Base-by-base conservation (phyloP, 2,329 filamentous ascomycete genomes). In the Clonostachys sp. region DNA sequence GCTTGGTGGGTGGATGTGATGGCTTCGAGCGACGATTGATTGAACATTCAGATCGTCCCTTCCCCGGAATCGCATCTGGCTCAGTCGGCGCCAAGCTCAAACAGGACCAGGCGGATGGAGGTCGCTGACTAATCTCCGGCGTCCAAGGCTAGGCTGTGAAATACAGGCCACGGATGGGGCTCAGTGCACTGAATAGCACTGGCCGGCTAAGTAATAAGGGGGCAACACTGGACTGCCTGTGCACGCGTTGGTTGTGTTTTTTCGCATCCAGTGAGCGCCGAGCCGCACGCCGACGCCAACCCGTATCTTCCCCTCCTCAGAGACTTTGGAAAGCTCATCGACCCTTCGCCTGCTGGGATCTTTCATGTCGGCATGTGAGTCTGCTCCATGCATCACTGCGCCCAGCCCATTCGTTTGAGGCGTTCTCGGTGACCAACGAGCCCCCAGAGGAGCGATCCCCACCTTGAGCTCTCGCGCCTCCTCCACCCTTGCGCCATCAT, bases 171-270 rank as follows among this genome's bases (percentile, higher is more conserved):
- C 24, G 3, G 24, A 30, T 30, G 24, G 24, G 24, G 24, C 24
- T 30, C 24, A 30, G 24, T 30, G 24, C 24, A 30, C 24, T 30
- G 24, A 30, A 30, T 2, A 30, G 24, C 24, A 30, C 24, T 30
- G 24, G 24, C 24, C 24, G 24, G 24, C 8, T 30, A 30, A 10
- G 24, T 30, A 30, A 30, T 30, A 30, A 30, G 24, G 24, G 24
- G 24, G 24, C 9, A 10, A 30, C 24, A 30, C 10, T 30, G 24
- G 9, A 30, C 24, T 30, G 24, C 24, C 24, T 30, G 24, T 30
- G 24, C 66, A 68, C 67, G 67, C 67, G 67, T 66, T 60, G 54
- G 58, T 61, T 68, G 62, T 67, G 67, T 68, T 69, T 66, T 61
- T 57, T 58, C 54, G 52, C 50, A 30, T 30, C 24, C 24, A 50